phyloP scores from a whole-genome alignment of 2,329 filamentous ascomycete species.

The Leptographium procerum region DNA sequence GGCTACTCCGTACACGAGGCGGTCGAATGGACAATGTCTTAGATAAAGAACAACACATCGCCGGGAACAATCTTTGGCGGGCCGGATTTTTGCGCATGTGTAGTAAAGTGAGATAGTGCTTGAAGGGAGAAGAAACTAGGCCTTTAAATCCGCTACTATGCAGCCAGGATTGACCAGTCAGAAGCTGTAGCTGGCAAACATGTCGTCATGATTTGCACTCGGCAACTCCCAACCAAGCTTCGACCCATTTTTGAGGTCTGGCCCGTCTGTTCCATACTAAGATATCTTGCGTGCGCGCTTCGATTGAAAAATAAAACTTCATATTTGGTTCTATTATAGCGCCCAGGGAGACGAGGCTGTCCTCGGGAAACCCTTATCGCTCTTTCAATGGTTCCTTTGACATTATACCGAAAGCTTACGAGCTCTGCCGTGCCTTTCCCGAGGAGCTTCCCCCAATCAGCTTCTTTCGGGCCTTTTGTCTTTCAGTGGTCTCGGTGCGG shows the following conservation, averaged over 20 bases:
- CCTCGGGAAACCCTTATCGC: too few species aligned
- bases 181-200: slow-evolving; percentile 6
- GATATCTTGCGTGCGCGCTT: neutral
- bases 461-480: neutral
- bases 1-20: neutral
- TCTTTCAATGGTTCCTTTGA: too few species aligned
- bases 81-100: neutral
- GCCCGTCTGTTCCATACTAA: neutral
- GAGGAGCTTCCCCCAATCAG: neutral
- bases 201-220: slow-evolving; percentile 12
- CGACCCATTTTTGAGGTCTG: neutral
- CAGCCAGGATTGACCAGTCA: slow-evolving; percentile 9
- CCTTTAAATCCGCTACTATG: neutral
- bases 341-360: neutral
- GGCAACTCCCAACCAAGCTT: neutral
- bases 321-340: neutral
- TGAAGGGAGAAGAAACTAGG: neutral
- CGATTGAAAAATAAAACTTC: neutral
- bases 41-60: neutral
- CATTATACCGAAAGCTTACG: too few species aligned
- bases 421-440: too few species aligned
- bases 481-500: neutral
- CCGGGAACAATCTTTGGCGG: neutral
- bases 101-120: too few species aligned
- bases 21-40: neutral